Conservation (phyloP, 441 rosid species). For the Erodium texanum region DNA sequence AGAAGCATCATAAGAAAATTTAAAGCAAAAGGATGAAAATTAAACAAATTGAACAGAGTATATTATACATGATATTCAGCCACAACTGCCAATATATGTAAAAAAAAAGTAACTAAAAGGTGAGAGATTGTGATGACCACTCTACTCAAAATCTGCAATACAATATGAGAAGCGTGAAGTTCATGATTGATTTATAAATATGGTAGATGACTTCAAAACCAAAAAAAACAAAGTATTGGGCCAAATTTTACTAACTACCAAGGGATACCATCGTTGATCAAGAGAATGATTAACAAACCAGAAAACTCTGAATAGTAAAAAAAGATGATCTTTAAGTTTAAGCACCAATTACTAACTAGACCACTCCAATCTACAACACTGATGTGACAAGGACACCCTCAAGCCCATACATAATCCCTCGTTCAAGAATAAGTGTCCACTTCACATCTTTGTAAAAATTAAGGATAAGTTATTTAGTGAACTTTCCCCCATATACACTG, state of each 20-base stretch:
- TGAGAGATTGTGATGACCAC: neutral
- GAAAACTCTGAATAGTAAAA: neutral
- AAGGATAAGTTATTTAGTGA: neutral
- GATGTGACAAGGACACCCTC: neutral
- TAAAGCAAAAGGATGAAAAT: constrained; percentile 4
- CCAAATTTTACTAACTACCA: neutral
- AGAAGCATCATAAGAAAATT: constrained; percentile 17
- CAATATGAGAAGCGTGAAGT: neutral
- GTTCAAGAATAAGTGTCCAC: neutral
- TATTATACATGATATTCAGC: neutral
- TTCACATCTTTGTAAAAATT: neutral
- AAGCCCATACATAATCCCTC: neutral
- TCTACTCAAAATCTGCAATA: neutral
- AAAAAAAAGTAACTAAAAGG: constrained; percentile 7
- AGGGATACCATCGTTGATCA: neutral
- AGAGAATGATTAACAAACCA: constrained; percentile 1
- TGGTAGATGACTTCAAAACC: constrained; percentile 2
- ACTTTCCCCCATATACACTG: neutral
- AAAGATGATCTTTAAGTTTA: constrained; percentile 3
- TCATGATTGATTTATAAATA: neutral
- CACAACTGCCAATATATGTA: constrained; percentile 1
- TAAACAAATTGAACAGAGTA: neutral
- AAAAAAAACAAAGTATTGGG: neutral
- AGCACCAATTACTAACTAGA: constrained; percentile 1
- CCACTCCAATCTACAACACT: neutral